Base-by-base conservation (phyloP, 169 alveolate species). In the Plasmodium billcollinsi region DNA sequence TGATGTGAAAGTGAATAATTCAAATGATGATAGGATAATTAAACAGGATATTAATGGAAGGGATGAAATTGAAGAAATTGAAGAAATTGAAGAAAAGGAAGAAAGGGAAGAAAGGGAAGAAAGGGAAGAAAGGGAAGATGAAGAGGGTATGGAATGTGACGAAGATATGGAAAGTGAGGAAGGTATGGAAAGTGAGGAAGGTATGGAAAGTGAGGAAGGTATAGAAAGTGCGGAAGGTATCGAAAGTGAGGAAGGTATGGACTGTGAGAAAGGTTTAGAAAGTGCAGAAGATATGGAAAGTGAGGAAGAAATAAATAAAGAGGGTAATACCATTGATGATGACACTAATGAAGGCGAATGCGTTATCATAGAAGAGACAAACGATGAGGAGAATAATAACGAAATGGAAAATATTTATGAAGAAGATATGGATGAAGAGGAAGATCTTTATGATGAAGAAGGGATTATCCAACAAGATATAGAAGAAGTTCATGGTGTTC, bases 241-340 rank as follows among this genome's bases (percentile, higher is more conserved):
- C 4, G 24, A 1, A 15, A 0, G 24, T 15, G 18, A 15, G 6
- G 24, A 56, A 56, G 29, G 2, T 1, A 56, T 18, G 18, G 11
- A 56, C 9, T 18, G 1, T 52, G 62, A 7, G 2, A 20, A 52
- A 1, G 18, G 2, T 2, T 12, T 52, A 6, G 20, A 52, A 52
- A 0, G 39, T 11, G 58, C 3, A 4, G 54, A 24, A 1, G 18
- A 6, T 0, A 52, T 52, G n/a, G 62, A 52, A 24, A 21, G 74
- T 66, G 59, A 3, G 12, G 56, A 66, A 21, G 58, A n/a, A 66
- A 20, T n/a, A 26, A 11, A 20, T 39, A 54, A 62, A 21, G 88
- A 24, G 15, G 58, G 29, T 39, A 39, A 39, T 39, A 39, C 47
- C 9, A 73, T 26, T 26, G 73, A 58, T 39, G 20, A 66, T 24